These are phyloP conservation scores for Globisporangium cederbergense DNA, from an alignment of 352 stramenopile genomes.

Conservation along the genomic window DNA sequence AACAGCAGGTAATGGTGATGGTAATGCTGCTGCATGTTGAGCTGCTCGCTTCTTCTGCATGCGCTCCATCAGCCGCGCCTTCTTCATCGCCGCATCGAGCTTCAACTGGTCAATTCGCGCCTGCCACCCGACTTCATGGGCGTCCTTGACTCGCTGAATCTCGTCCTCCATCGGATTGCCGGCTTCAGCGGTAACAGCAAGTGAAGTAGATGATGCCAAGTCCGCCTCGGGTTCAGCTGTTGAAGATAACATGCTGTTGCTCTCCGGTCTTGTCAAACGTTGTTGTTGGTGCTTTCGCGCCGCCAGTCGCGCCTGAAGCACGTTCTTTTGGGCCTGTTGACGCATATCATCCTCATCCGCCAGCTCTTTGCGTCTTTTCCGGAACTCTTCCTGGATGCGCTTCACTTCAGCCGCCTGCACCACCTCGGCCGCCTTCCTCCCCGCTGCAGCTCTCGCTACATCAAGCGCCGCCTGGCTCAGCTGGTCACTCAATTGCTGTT, in stretches of 20 bases:
- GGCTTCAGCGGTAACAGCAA: too few species aligned
- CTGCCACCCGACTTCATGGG: slow-evolving; percentile 25
- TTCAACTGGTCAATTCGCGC: slow-evolving; percentile 29
- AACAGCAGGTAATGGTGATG: too few species aligned
- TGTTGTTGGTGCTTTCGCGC: background rate
- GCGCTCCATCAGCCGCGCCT: slow-evolving; percentile 28
- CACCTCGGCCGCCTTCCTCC: slow-evolving; percentile 6
- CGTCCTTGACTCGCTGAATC: slow-evolving; percentile 28
- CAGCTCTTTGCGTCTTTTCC: background rate
- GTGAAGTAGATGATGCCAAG: background rate
- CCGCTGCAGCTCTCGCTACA: slow-evolving; percentile 1
- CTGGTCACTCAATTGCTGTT: background rate
- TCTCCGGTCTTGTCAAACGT: background rate
- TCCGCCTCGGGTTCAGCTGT: background rate
- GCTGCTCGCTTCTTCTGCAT: slow-evolving; percentile 27
- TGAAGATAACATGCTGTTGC: background rate
- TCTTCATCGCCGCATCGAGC: slow-evolving; percentile 26
- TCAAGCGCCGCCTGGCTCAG: background rate
- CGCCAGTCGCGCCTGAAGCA: background rate
- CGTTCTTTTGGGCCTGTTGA: slow-evolving; percentile 2
- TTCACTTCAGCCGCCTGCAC: slow-evolving; percentile 1
- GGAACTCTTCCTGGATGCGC: slow-evolving; percentile 10
- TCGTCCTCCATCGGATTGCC: slow-evolving; percentile 18
- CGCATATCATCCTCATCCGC: background rate
- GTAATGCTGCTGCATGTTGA: background rate